These are phyloP conservation scores for Fusarium hostae DNA, from an alignment of 2,329 filamentous ascomycete genomes.

Conservation along the genomic window DNA sequence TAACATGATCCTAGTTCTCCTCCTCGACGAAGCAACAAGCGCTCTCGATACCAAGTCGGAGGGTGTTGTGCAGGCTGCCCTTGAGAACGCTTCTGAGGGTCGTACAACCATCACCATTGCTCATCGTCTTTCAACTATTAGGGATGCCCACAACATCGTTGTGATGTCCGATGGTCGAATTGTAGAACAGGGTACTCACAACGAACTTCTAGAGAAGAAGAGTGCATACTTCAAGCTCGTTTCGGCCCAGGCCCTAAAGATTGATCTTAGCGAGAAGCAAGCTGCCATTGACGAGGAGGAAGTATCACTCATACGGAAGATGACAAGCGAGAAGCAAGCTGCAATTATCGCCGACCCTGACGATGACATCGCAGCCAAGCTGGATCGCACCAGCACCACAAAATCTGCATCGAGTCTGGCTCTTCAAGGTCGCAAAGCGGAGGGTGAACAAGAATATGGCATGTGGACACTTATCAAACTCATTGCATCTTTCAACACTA, in stretches of 20 bases:
- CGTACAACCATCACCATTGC: constrained; percentile 97
- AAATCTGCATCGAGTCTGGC: constrained; percentile 76
- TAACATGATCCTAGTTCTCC: constrained; percentile 65
- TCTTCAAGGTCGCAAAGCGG: constrained; percentile 65
- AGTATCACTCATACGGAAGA: constrained; percentile 61
- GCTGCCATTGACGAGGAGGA: constrained; percentile 61
- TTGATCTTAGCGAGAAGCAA: no score
- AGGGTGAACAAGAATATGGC: constrained; percentile 69
- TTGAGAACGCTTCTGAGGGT: constrained; percentile 86
- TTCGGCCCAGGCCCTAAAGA: no score
- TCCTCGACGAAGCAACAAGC: constrained; percentile 95
- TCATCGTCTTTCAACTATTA: constrained; percentile 94
- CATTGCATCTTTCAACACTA: constrained; percentile 80
- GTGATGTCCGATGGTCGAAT: constrained; percentile 90
- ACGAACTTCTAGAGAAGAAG: constrained; percentile 75
- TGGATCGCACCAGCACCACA: constrained; percentile 65
- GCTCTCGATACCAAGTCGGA: constrained; percentile 95
- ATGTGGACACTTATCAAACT: constrained; percentile 82
- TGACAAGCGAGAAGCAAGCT: constrained; percentile 54
- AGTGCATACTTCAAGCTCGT: constrained; percentile 88
- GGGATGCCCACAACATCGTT: constrained; percentile 93
- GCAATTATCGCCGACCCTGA: constrained; percentile 66
- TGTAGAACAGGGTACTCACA: constrained; percentile 90
- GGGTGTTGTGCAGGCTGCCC: constrained; percentile 90
- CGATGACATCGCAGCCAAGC: constrained; percentile 68